These are phyloP conservation scores for Albizia julibrissin DNA, from an alignment of 306 rosid species.

Conservation along the genomic window DNA sequence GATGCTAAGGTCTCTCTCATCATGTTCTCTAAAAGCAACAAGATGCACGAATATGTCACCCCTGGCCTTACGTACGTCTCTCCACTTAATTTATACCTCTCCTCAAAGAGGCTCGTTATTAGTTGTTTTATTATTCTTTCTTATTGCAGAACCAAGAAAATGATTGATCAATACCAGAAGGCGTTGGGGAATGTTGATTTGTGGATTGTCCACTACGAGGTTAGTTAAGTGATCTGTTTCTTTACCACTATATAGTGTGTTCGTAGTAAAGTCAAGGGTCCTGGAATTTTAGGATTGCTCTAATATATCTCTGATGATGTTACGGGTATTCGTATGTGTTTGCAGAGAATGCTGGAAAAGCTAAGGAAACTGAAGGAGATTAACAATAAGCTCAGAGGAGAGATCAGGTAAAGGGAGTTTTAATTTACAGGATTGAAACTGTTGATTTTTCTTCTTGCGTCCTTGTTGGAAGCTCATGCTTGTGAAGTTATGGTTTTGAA, in stretches of 20 bases:
- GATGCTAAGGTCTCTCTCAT: conserved; percentile 84
- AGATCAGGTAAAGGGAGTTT: conserved; percentile 57
- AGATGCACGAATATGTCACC: conserved; percentile 68
- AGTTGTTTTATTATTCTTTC: background rate
- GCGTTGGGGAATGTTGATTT: conserved; percentile 56
- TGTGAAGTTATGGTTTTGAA: background rate
- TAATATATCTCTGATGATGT: background rate
- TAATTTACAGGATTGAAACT: background rate
- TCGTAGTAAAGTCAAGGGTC: too few relatives aligned
- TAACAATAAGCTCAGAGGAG: conserved; percentile 64
- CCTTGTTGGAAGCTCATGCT: conserved; percentile 10
- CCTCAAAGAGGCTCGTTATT: background rate
- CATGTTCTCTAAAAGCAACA: conserved; percentile 58
- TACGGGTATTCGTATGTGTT: background rate
- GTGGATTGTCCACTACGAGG: conserved; percentile 81
- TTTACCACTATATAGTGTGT: background rate
- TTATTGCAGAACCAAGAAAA: background rate
- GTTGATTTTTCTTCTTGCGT: background rate
- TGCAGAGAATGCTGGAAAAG: conserved; percentile 68
- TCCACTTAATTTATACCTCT: background rate
- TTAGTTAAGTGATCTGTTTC: conserved; percentile 41
- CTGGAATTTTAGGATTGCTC: background rate
- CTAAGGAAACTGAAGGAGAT: conserved; percentile 61
- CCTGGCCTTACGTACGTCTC: conserved; percentile 49
- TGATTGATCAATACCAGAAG: conserved; percentile 53